Conservation (phyloP, 108 stramenopile species). For the Aureococcus anophagefferens region DNA sequence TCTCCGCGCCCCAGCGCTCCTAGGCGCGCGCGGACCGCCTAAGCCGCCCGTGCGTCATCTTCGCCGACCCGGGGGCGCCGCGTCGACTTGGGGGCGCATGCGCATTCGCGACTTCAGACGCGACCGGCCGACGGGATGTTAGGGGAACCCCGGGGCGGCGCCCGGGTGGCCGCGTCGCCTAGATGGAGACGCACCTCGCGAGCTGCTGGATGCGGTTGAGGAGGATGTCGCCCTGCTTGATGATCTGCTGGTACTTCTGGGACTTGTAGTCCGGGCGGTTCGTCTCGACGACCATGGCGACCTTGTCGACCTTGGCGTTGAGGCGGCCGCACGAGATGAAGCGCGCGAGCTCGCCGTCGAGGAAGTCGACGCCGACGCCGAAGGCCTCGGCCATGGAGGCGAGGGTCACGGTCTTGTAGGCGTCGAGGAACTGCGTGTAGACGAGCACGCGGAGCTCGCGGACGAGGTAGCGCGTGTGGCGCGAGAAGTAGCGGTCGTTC, state of each 20-base stretch:
- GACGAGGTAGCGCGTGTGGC: conserved; percentile 71
- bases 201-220: conserved; percentile 93
- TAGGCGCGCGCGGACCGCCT: too few species aligned
- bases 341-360: conserved; percentile 85
- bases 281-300: conserved; percentile 89
- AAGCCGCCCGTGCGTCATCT: too few species aligned
- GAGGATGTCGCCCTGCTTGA: conserved; percentile 90
- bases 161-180: too few species aligned
- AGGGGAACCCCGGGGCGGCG: too few species aligned
- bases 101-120: too few species aligned
- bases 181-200: conserved; percentile 85
- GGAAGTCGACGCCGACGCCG: conserved; percentile 71
- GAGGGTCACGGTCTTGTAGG: conserved; percentile 90
- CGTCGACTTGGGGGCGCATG: too few species aligned
- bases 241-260: conserved; percentile 88
- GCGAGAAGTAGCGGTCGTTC: conserved; percentile 70
- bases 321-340: conserved; percentile 92
- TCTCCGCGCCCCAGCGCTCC: conserved; percentile 42
- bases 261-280: conserved; percentile 90
- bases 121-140: too few species aligned
- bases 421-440: conserved; percentile 93
- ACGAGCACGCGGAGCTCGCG: conserved; percentile 85
- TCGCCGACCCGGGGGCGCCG: too few species aligned
- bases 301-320: conserved; percentile 95
- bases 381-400: conserved; percentile 83